phyloP scores from a whole-genome alignment of 371 early-diverging fungal genomes.

The Apophysomyces variabilis region DNA sequence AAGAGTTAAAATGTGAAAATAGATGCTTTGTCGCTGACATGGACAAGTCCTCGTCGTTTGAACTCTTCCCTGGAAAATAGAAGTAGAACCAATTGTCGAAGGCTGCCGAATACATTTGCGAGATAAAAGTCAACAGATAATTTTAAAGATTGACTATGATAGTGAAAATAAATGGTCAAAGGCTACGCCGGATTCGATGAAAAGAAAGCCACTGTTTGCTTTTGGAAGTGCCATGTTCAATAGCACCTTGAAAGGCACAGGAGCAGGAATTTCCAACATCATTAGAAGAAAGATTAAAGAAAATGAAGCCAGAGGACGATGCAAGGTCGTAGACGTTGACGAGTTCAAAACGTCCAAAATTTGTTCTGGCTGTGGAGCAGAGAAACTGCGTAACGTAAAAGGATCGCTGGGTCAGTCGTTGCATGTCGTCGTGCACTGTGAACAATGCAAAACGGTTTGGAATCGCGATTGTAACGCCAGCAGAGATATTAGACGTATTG shows the following conservation, averaged over 20 bases:
- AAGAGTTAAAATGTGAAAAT: too few species aligned
- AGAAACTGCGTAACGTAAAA: not conserved
- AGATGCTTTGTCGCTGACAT: too few species aligned
- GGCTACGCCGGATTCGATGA: not conserved
- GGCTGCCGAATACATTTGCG: not conserved
- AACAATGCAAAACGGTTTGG: not conserved
- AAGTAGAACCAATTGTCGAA: not conserved
- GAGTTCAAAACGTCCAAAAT: too few species aligned
- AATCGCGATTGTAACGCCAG: too few species aligned
- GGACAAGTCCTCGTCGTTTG: too few species aligned
- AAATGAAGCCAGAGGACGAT: not conserved
- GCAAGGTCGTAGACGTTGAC: not conserved
- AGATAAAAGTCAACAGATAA: not conserved
- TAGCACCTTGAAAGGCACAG: not conserved
- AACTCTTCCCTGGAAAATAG: too few species aligned
- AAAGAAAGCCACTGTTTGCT: not conserved
- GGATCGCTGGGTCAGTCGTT: not conserved
- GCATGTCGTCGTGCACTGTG: not conserved
- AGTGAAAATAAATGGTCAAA: not conserved
- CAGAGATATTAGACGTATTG: too few species aligned
- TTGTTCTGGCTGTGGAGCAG: conserved; percentile 1
- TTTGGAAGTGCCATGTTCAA: not conserved
- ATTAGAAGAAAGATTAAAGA: not conserved
- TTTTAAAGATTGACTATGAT: not conserved
- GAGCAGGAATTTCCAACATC: not conserved